Evolutionary conservation across 495 filamentous ascomycete genomes (phyloP).

Genomic region (Aspergillus affinis): DNA sequence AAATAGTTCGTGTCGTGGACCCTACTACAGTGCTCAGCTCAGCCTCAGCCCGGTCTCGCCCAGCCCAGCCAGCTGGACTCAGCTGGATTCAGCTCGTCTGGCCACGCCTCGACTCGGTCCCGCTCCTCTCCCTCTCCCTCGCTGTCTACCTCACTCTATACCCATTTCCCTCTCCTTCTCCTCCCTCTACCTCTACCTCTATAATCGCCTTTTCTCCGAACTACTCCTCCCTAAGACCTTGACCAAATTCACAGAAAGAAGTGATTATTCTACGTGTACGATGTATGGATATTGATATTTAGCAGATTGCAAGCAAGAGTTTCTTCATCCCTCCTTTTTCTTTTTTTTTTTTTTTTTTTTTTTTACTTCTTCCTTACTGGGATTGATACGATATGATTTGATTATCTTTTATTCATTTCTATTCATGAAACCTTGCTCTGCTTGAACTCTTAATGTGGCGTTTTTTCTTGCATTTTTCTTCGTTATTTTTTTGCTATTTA

Average conservation of each 20-base stretch:
- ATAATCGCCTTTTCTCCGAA: background rate
- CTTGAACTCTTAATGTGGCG: too few species aligned
- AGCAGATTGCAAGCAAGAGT: conserved; percentile 6
- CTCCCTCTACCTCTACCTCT: background rate
- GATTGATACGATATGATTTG: background rate
- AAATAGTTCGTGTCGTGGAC: conserved; percentile 46
- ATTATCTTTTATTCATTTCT: too few species aligned
- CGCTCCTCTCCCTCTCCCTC: background rate
- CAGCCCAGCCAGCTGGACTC: too few species aligned
- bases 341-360: conserved; percentile 7
- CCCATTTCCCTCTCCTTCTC: background rate
- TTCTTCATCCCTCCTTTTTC: conserved; percentile 1
- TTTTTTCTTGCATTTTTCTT: background rate
- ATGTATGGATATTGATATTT: conserved; percentile 5
- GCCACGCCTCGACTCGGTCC: background rate
- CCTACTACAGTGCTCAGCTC: background rate
- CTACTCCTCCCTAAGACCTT: background rate
- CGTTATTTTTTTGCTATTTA: background rate
- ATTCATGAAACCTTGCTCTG: too few species aligned
- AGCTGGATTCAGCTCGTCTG: too few species aligned
- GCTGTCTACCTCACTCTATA: too few species aligned
- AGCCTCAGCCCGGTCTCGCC: too few species aligned
- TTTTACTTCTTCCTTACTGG: background rate
- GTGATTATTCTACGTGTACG: background rate
- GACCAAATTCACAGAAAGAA: background rate